These are phyloP conservation scores for Cercospora sesami DNA, from an alignment of 2,329 filamentous ascomycete genomes.

Conservation along the genomic window DNA sequence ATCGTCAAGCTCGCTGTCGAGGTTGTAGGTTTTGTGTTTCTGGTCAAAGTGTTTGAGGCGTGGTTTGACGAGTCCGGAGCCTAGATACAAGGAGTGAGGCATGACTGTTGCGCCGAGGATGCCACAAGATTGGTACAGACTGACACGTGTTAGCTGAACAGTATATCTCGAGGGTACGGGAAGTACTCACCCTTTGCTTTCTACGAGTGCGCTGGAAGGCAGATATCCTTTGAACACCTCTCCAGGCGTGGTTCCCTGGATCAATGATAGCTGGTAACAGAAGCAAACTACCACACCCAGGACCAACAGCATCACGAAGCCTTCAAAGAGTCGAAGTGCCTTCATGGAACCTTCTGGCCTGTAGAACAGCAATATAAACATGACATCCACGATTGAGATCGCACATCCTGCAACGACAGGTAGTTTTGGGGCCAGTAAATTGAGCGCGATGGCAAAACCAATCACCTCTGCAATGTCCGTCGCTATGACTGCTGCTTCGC, in stretches of 20 bases:
- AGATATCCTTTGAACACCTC: constrained; percentile 66
- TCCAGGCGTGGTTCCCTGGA: constrained; percentile 56
- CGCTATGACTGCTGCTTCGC: constrained; percentile 59
- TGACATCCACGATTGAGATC: constrained; percentile 67
- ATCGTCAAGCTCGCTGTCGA: constrained; percentile 31
- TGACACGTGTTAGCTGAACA: constrained; percentile 8
- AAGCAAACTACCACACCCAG: constrained; percentile 70
- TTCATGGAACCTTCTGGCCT: constrained; percentile 58
- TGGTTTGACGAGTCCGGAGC: constrained; percentile 67
- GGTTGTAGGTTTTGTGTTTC: constrained; percentile 56
- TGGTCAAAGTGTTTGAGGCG: constrained; percentile 65
- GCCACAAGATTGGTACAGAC: constrained; percentile 69
- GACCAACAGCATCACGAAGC: constrained; percentile 63
- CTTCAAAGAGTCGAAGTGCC: constrained; percentile 63
- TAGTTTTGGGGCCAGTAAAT: constrained; percentile 60
- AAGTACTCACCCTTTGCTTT: constrained; percentile 54
- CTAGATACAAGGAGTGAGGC: constrained; percentile 68
- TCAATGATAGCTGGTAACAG: constrained; percentile 66
- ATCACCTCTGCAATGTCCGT: constrained; percentile 66
- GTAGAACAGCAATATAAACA: constrained; percentile 68
- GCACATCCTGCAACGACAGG: constrained; percentile 69
- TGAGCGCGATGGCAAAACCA: constrained; percentile 68
- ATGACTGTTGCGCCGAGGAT: constrained; percentile 76
- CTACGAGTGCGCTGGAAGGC: constrained; percentile 59
- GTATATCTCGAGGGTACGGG: background rate